phyloP scores from a whole-genome alignment of 768 basidiomycete genomes.

The Collybiopsis confluens region DNA sequence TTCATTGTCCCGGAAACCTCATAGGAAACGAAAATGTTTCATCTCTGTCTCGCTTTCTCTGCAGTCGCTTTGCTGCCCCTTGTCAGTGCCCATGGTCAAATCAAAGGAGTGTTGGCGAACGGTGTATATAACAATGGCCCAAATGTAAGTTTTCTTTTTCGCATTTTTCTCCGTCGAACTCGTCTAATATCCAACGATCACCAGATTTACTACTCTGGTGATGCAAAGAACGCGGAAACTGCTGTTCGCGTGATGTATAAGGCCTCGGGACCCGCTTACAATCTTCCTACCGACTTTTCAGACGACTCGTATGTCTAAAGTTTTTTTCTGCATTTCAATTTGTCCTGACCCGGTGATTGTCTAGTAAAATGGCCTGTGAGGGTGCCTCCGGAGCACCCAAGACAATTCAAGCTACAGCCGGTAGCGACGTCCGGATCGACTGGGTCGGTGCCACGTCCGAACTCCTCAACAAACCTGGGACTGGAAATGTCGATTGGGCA shows the following conservation, averaged over 20 bases:
- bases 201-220: slow-evolving; percentile 16
- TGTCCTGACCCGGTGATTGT: background rate
- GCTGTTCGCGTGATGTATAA: slow-evolving; percentile 19
- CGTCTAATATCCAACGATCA: background rate
- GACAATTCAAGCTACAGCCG: slow-evolving; percentile 15
- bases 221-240: slow-evolving; percentile 14
- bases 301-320: slow-evolving; percentile 13
- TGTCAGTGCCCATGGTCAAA: slow-evolving; percentile 18
- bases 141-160: slow-evolving; percentile 8
- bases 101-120: slow-evolving; percentile 12
- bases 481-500: slow-evolving; percentile 10
- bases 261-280: slow-evolving; percentile 15
- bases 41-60: too few species aligned
- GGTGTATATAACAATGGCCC: slow-evolving; percentile 15
- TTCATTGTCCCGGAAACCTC: too few species aligned
- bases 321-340: background rate
- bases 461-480: slow-evolving; percentile 15
- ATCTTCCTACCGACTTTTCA: slow-evolving; percentile 12
- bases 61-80: background rate
- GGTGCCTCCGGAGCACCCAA: slow-evolving; percentile 15
- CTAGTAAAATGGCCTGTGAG: slow-evolving; percentile 20
- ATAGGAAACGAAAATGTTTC: too few species aligned
- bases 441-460: slow-evolving; percentile 20
- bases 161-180: background rate
- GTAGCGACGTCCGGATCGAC: slow-evolving; percentile 11